Base-by-base conservation (phyloP, 2,329 filamentous ascomycete genomes). In the Capronia americana region DNA sequence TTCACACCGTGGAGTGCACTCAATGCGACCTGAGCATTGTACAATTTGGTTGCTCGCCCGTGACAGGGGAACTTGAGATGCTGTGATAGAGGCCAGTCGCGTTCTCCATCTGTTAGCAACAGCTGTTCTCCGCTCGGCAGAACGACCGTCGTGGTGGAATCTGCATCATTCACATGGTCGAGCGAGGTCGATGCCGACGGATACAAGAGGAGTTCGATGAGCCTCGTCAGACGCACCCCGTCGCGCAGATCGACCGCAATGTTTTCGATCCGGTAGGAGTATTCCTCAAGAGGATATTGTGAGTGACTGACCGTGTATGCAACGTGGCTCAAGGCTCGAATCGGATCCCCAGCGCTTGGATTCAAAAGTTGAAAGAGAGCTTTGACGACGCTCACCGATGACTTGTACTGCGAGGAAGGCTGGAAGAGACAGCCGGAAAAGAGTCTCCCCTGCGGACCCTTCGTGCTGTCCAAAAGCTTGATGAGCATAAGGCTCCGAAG, bases 161-260 rank as follows among this genome's bases (percentile, higher is more conserved):
- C 78, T 24, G 70, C 63, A 46, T 76, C 66, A 30, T 61, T 24
- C 11, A 63, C 46, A 7, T 64, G 55, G n/a, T 71, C 72, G 17
- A 69, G 69, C 17, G 71, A 50, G 41, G 71, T 70, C 2, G 75
- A 74, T n/a, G 74, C 70, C 20, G 78, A 74, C 4, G 77, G 76
- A 67, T 84, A 85, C 3, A 87, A 77, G 2, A 89, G 74, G 1
- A 88, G 68, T 69, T 90, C 88, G 0, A 87, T 84, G 10, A 89
- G 78, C 58, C 84, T 82, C 4, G 85, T 84, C n/a, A 90, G 75
- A 53, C 85, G 77, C 8, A 89, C 80, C 1, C 88, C 87, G 72
- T 89, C 85, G 38, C 87, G 82, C 24, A 90, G 78, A 71, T 89
- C 87, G 8, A 87, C 81, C 0, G 87, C 87, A 26, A 90, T 79